phyloP scores from a whole-genome alignment of 2,329 filamentous ascomycete genomes.

The Claviceps fusiformis region DNA sequence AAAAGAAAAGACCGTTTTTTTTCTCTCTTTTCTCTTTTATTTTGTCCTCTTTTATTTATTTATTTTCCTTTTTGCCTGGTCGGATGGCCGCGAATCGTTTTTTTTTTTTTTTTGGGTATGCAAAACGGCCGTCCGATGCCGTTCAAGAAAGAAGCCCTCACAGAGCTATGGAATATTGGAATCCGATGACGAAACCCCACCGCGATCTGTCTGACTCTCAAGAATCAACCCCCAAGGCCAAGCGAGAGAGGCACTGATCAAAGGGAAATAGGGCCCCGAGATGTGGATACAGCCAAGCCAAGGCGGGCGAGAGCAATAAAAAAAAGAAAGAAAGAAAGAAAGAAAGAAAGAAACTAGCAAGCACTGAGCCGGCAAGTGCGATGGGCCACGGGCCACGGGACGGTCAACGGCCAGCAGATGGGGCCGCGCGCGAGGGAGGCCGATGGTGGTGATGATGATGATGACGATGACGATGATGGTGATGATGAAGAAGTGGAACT shows the following conservation, averaged over 20 bases:
- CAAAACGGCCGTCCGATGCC: background rate
- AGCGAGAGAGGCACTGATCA: background rate
- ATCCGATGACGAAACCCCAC: background rate
- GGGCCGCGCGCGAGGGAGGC: background rate
- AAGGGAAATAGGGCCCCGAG: background rate
- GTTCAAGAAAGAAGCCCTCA: background rate
- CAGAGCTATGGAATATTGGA: constrained; percentile 1
- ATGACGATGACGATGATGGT: background rate
- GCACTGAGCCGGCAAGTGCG: constrained; percentile 3
- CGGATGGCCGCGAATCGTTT: background rate
- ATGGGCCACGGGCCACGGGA: too few relatives aligned
- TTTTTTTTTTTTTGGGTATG: too few relatives aligned
- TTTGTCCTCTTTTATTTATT: background rate
- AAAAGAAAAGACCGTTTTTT: too few relatives aligned
- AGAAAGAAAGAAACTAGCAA: constrained; percentile 4
- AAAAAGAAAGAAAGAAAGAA: background rate
- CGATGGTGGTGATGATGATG: background rate
- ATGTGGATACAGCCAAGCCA: background rate
- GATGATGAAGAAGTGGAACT: background rate
- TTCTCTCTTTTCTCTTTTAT: background rate
- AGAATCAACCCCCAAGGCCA: background rate
- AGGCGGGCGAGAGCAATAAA: background rate
- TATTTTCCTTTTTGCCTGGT: background rate
- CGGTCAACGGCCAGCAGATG: background rate
- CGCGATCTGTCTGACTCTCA: background rate